Conservation (phyloP, 1,284 basidiomycete genomes). For the Leccinum idahoense region DNA sequence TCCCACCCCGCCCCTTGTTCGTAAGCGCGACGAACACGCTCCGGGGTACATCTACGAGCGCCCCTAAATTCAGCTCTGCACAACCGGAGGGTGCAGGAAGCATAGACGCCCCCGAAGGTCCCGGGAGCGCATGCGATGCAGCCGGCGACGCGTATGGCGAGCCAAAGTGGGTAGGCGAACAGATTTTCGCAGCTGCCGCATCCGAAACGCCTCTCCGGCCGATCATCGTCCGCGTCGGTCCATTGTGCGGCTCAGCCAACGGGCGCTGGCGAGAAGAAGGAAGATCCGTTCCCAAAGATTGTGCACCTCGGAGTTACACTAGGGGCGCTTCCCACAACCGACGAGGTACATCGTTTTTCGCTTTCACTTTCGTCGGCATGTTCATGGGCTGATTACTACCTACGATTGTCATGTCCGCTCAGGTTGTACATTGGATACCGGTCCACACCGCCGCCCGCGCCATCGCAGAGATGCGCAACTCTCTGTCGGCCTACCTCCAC, state of each 20-base stretch:
- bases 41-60: background rate
- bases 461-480: no score
- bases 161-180: conserved; percentile 43
- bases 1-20: conserved; percentile 31
- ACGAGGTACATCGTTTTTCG: no score
- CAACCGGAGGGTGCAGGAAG: background rate
- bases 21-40: conserved; percentile 29
- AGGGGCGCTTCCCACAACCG: no score
- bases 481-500: no score
- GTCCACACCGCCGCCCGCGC: no score
- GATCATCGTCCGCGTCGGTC: conserved; percentile 35
- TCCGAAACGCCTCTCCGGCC: conserved; percentile 22
- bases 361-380: no score
- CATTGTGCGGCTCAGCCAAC: conserved; percentile 31
- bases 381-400: no score
- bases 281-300: no score
- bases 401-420: no score
- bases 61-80: background rate
- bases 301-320: no score
- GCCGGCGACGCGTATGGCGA: conserved; percentile 36
- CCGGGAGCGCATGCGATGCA: conserved; percentile 23
- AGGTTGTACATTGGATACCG: no score
- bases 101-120: background rate
- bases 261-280: conserved; percentile 22
- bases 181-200: conserved; percentile 28